phyloP scores from a whole-genome alignment of 106 monocot species.

The Dendrobium chrysotoxum region DNA sequence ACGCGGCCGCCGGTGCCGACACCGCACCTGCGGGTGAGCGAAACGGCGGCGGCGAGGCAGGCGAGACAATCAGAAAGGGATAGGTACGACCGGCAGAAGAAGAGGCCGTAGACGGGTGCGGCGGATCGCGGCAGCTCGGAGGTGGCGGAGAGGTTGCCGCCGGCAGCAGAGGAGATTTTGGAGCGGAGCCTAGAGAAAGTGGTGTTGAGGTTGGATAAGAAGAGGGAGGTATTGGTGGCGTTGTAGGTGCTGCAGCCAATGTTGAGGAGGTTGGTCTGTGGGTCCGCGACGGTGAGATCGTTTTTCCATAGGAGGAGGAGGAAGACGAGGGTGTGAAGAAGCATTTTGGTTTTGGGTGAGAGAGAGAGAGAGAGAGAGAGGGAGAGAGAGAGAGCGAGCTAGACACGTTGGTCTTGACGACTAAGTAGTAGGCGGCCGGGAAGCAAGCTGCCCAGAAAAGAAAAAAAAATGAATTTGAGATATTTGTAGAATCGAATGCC shows the following conservation, averaged over 20 bases:
- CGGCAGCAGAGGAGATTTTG: background rate
- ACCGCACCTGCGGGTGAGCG: constrained; percentile 22
- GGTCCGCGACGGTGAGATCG: constrained; percentile 18
- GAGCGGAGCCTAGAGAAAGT: background rate
- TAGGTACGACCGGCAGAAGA: constrained; percentile 52
- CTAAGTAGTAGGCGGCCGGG: background rate
- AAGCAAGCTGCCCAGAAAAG: background rate
- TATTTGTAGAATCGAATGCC: too few relatives aligned
- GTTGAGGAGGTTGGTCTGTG: constrained; percentile 34
- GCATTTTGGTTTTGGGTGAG: background rate
- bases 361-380: background rate
- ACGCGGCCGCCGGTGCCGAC: constrained; percentile 50
- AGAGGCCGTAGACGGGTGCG: constrained; percentile 32
- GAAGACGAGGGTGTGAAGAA: background rate
- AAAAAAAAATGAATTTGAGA: too few relatives aligned
- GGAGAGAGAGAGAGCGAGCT: background rate
- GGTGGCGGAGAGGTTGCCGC: constrained; percentile 27
- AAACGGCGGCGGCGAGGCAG: constrained; percentile 37
- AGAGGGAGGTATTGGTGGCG: constrained; percentile 29
- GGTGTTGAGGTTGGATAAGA: constrained; percentile 23
- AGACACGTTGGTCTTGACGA: background rate
- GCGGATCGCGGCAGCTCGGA: constrained; percentile 17
- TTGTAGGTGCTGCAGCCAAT: constrained; percentile 67
- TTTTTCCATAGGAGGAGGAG: background rate
- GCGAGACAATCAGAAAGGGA: constrained; percentile 30